A percentile compares a stretch with the other conserved stretches of the same genome.
phyloP scores from a whole-genome alignment of 2,329 filamentous ascomycete species.

The Blumeriella jaapii region DNA sequence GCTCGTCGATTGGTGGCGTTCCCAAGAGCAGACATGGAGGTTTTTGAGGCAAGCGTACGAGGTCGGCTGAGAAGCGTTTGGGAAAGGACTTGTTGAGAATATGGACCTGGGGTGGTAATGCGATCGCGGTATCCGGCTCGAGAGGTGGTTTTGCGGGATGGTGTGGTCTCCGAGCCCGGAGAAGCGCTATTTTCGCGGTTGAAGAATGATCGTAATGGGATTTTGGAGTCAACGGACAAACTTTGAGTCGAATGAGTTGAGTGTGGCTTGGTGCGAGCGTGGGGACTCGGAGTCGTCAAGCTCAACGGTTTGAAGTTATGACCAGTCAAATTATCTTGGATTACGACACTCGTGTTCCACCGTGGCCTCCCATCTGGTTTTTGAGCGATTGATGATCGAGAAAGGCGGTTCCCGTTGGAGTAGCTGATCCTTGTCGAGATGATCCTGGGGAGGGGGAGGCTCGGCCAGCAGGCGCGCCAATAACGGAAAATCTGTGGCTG shows the following conservation, averaged over 20 bases:
- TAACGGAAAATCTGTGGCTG: constrained; percentile 27
- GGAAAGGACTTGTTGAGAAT: constrained; percentile 34
- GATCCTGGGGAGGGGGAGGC: constrained; percentile 27
- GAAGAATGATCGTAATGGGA: constrained; percentile 24
- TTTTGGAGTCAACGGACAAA: constrained; percentile 20
- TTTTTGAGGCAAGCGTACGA: constrained; percentile 26
- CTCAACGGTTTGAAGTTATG: constrained; percentile 55
- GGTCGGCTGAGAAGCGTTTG: constrained; percentile 31
- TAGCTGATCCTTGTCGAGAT: constrained; percentile 34
- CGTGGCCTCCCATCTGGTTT: constrained; percentile 49
- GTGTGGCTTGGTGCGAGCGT: constrained; percentile 18
- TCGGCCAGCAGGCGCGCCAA: constrained; percentile 32
- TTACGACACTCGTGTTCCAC: constrained; percentile 62
- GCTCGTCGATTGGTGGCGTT: constrained; percentile 34
- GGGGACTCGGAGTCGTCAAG: constrained; percentile 33
- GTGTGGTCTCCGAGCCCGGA: constrained; percentile 20
- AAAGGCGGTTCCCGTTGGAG: constrained; percentile 35
- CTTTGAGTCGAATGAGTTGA: constrained; percentile 15
- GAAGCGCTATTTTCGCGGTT: constrained; percentile 23
- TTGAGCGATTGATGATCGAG: constrained; percentile 34
- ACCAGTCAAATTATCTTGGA: constrained; percentile 50
- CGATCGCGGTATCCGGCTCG: constrained; percentile 42
- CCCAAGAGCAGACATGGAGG: constrained; percentile 33
- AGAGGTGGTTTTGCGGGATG: constrained; percentile 20
- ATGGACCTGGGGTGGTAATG: constrained; percentile 40